phyloP scores from a whole-genome alignment of 495 filamentous ascomycete genomes.

The Apodospora peruviana region DNA sequence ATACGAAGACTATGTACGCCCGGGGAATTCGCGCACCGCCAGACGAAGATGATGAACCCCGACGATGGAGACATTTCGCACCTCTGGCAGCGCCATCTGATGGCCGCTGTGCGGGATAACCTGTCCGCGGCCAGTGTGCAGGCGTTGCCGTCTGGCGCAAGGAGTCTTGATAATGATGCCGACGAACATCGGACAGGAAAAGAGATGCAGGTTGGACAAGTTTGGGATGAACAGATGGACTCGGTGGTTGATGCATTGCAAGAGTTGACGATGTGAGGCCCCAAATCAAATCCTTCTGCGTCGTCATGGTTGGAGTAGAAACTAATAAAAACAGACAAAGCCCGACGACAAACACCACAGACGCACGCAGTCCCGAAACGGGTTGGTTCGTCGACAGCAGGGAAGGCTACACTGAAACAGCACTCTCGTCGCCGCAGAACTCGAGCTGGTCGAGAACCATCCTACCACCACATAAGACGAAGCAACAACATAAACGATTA shows the following conservation, averaged over 20 bases:
- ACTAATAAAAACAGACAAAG: slow-evolving; percentile 16
- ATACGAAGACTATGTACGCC: too few relatives aligned
- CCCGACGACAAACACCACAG: slow-evolving; percentile 10
- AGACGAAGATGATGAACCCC: slow-evolving; percentile 1
- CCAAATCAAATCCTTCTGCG: too few relatives aligned
- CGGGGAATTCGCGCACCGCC: not conserved
- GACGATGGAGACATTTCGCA: slow-evolving; percentile 10
- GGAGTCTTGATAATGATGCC: slow-evolving; percentile 1
- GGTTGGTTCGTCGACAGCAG: slow-evolving; percentile 14
- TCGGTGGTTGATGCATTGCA: slow-evolving; percentile 20
- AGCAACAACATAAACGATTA: not conserved
- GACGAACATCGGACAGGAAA: not conserved
- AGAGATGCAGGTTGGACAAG: not conserved
- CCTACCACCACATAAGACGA: not conserved
- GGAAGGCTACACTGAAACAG: slow-evolving; percentile 15
- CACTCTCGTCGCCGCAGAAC: slow-evolving; percentile 11
- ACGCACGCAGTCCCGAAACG: slow-evolving; percentile 13
- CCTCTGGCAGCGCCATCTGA: slow-evolving; percentile 15
- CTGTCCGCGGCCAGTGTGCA: slow-evolving; percentile 10
- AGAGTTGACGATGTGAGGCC: slow-evolving; percentile 8
- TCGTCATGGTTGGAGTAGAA: too few relatives aligned
- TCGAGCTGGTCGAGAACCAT: slow-evolving; percentile 12
- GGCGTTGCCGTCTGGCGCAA: slow-evolving; percentile 5
- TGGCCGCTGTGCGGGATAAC: slow-evolving; percentile 5
- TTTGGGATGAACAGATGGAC: slow-evolving; percentile 17